Base-by-base conservation (phyloP, 2,329 filamentous ascomycete genomes). In the Bisporella sp. region DNA sequence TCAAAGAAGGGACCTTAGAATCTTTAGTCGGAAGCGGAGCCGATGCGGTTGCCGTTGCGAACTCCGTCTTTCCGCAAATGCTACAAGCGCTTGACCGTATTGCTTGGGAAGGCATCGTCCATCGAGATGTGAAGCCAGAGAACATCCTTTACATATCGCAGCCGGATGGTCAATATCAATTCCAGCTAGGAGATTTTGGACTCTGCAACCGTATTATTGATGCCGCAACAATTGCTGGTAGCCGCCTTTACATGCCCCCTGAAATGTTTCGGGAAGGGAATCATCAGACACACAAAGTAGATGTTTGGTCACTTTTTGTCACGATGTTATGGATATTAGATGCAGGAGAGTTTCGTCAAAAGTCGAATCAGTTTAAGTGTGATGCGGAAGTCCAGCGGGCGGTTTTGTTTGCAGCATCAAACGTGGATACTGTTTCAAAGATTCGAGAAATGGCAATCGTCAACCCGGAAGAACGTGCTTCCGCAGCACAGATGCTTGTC, bases 41-140 rank as follows among this genome's bases (percentile, higher is more conserved):
- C 3, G 21, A 2, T 3, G 21, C 21, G n/a, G n/a, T n/a, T n/a
- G 3, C 37, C 43, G 12, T 54, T 50, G 45, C 48, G 12, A 29
- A 51, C 40, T 48, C 48, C 48, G 41, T 51, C 51, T 50, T 54
- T 33, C 48, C 21, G 33, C 44, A 54, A 48, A 50, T 54, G 41
- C 51, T 54, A 28, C 21, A 48, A 39, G 51, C 51, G 39, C 51
- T 54, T 51, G 45, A 48, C 41, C 48, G 11, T 51, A 21, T 54
- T 48, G 39, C 45, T 44, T 50, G 12, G 1, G 33, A 54, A 9
- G 93, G 92, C 62, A 95, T 97, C 66, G 89, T 96, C 6, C 92
- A 97, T 68, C 85, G 92, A 52, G 92, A 97, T 62, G 96, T 97
- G 70, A 21, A 21, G 21, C 21, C 21, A 21, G 21, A 21, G 41